Conservation (phyloP, 2,329 filamentous ascomycete species). For the Phialocephala sp. region DNA sequence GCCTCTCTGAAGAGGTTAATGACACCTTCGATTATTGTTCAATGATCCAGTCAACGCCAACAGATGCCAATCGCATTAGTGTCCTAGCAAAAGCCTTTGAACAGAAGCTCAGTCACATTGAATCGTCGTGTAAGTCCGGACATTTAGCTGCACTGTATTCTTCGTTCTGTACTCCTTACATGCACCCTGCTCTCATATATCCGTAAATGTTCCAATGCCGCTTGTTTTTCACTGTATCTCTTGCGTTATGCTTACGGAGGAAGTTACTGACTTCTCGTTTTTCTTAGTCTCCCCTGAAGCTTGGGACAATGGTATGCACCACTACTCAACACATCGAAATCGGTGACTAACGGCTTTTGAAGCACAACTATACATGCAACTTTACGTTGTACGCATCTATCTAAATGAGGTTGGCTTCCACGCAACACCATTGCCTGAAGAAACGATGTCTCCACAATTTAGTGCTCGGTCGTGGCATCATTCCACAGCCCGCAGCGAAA, state of each 20-base stretch:
- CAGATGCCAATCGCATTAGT: slow-evolving; percentile 36
- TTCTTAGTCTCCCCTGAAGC: slow-evolving; percentile 30
- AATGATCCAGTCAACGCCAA: slow-evolving; percentile 24
- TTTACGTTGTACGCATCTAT: slow-evolving; percentile 32
- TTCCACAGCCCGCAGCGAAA: slow-evolving; percentile 28
- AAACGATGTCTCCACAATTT: slow-evolving; percentile 2
- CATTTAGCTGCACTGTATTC: no score
- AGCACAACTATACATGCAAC: slow-evolving; percentile 28
- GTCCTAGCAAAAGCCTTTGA: slow-evolving; percentile 37
- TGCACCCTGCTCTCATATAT: no score
- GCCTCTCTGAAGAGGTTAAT: slow-evolving; percentile 38
- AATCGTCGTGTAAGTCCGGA: slow-evolving; percentile 7
- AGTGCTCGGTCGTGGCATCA: slow-evolving; percentile 30
- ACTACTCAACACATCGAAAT: neutral
- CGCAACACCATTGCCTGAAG: slow-evolving; percentile 16
- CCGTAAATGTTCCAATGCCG: no score
- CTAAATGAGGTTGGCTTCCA: slow-evolving; percentile 40
- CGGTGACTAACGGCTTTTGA: neutral
- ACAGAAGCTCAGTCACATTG: slow-evolving; percentile 34
- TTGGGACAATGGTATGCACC: slow-evolving; percentile 35
- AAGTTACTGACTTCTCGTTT: no score
- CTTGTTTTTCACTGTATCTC: no score
- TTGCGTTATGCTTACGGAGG: no score
- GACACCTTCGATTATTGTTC: slow-evolving; percentile 38
- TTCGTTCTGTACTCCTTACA: no score